Percentiles rank a stretch among this genome's conserved stretches.
Evolutionary conservation across 192 early-diverging fungal genomes (phyloP).

Genomic region (Coemansia sp.): DNA sequence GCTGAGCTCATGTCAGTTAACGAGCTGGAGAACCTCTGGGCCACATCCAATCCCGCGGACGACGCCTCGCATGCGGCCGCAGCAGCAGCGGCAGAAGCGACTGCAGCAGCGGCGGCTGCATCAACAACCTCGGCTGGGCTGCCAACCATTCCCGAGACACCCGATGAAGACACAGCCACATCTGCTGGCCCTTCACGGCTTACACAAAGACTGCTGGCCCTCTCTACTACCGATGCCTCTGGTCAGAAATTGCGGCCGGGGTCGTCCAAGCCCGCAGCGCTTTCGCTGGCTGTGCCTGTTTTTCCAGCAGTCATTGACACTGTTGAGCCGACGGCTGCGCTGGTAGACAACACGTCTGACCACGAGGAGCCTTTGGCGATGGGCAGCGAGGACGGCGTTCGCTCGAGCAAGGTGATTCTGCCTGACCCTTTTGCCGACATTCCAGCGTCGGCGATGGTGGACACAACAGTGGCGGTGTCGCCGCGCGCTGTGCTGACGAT

Average conservation of each 20-base stretch:
- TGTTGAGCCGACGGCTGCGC: constrained; percentile 36
- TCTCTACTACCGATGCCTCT: constrained; percentile 2
- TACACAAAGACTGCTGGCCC: constrained; percentile 39
- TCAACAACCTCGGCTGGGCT: constrained; percentile 12
- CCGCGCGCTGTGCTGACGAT: constrained; percentile 53
- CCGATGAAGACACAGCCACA: constrained; percentile 15
- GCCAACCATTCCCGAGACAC: constrained; percentile 31
- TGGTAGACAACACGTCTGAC: constrained; percentile 32
- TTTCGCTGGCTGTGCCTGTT: neutral
- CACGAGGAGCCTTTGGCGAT: constrained; percentile 21
- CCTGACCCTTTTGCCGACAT: constrained; percentile 51
- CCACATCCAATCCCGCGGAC: constrained; percentile 30
- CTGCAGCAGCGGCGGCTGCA: neutral
- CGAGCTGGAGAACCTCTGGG: constrained; percentile 61
- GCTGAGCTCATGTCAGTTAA: constrained; percentile 64
- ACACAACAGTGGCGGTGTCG: constrained; percentile 41
- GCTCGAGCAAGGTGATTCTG: constrained; percentile 31
- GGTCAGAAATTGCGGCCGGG: neutral
- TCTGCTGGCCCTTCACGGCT: constrained; percentile 19
- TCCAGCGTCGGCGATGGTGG: constrained; percentile 45
- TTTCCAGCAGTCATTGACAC: constrained; percentile 20
- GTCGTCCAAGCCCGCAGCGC: neutral
- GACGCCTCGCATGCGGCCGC: neutral
- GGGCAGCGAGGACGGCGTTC: neutral
- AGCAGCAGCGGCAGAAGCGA: neutral